Evolutionary conservation across 2,329 filamentous ascomycete species (phyloP), one percentile per base, ranked within the genome.

Genomic region (Curvularia spicifera): DNA sequence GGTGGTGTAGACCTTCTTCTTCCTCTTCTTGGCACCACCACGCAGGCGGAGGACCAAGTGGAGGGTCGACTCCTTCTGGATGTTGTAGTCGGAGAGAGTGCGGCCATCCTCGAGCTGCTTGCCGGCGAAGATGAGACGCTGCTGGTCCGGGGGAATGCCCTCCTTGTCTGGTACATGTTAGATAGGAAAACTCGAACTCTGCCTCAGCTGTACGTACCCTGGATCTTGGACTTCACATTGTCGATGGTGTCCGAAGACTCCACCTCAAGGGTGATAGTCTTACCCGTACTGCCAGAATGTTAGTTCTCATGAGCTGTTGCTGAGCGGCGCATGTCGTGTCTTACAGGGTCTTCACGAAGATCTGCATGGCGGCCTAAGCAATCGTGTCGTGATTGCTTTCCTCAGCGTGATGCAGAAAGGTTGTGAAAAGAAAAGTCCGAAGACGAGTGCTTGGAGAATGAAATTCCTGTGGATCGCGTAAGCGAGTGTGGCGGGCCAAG

Each of bases 1-100:
- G 78, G 95, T 99, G 81, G 92, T 98, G 91, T 99, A 99, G 75
- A 99, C 95, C 93, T 99, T 99, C 92, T 99, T 99, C 84, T 96
- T 89, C 91, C 98, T 97, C 93, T 99, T 99, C 77, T 80, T 80
- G 80, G 83, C 93, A 83, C 94, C 95, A 87, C 95, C 95, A 88
- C 94, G 95, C 65, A 99, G 93, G 80, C 95, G 92, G 76, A 99
- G 90, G 76, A 99, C 95, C 75, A 98, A 86, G 85, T 99, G 95
- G 72, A 99, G 93, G 76, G 95, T 99, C 74, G 89, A 93, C 89
- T 98, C 94, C 90, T 99, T 99, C 89, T 99, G 95, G 87, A 99
- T 98, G 90, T 98, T 99, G 91, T 99, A 99, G 86, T 99, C 95
- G 79, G 91, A 95, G 71, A 99, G 92, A 76, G 95, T 98, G 78